These are phyloP conservation scores for Boletus pseudo-olivaceus DNA, from an alignment of 768 basidiomycete species.

Conservation along the genomic window DNA sequence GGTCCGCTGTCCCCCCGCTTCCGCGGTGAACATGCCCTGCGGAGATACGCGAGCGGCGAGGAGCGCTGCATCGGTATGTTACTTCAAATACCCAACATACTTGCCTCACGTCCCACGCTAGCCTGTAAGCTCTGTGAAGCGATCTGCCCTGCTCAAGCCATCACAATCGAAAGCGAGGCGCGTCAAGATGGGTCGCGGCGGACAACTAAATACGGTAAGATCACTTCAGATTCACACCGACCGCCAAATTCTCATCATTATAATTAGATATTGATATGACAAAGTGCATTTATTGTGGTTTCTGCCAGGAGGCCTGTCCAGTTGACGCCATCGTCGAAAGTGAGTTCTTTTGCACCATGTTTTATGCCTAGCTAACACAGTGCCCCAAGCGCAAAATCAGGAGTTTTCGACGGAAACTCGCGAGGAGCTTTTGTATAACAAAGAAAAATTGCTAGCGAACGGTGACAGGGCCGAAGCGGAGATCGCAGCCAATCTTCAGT, in stretches of 20 bases:
- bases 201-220: slow-evolving; percentile 93
- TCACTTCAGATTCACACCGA: neutral
- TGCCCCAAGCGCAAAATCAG: slow-evolving; percentile 83
- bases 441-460: slow-evolving; percentile 95
- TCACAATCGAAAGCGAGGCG: slow-evolving; percentile 98
- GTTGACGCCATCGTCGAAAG: slow-evolving; percentile 99
- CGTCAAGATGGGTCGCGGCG: slow-evolving; percentile 92
- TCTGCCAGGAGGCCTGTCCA: slow-evolving; percentile 99
- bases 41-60: slow-evolving; percentile 95
- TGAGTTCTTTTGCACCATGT: slow-evolving; percentile 40
- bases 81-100: neutral
- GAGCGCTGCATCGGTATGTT: slow-evolving; percentile 95
- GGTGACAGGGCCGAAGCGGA: slow-evolving; percentile 97
- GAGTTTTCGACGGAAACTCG: slow-evolving; percentile 97
- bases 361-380: slow-evolving; percentile 2
- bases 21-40: slow-evolving; percentile 95
- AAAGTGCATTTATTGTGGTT: slow-evolving; percentile 99
- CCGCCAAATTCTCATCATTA: neutral
- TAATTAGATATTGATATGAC: slow-evolving; percentile 96
- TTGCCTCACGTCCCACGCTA: slow-evolving; percentile 30
- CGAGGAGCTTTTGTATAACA: slow-evolving; percentile 98
- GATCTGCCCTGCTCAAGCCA: slow-evolving; percentile 98
- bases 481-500: slow-evolving; percentile 89
- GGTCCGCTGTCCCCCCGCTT: slow-evolving; percentile 97
- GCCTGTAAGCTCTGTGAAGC: slow-evolving; percentile 99